Conservation (phyloP, 148 eudicot species). For the Vaccinium vitisidaea region DNA sequence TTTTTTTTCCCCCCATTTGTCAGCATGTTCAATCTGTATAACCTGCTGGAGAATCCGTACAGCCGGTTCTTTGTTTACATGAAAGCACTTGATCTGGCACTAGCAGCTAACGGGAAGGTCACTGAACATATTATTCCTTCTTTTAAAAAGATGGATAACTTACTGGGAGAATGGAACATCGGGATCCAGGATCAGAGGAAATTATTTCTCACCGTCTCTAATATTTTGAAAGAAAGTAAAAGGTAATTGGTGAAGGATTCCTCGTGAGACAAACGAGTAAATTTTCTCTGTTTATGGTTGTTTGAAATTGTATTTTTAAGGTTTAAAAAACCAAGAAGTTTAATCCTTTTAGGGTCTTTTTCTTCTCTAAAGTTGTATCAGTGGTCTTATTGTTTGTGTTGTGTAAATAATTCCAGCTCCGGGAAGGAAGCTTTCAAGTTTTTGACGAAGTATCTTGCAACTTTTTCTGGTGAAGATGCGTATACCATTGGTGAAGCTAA, state of each 20-base stretch:
- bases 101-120: conserved; percentile 72
- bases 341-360: not conserved
- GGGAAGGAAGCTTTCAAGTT: conserved; percentile 75
- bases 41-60: conserved; percentile 73
- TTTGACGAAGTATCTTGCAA: conserved; percentile 71
- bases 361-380: not conserved
- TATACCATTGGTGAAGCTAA: conserved; percentile 59
- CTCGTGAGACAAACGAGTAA: not conserved
- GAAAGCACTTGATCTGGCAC: conserved; percentile 82
- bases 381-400: conserved; percentile 3
- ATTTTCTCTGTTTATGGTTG: not conserved
- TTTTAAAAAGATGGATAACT: conserved; percentile 71
- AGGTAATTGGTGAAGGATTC: conserved; percentile 36
- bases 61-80: conserved; percentile 76
- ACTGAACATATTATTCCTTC: conserved; percentile 74
- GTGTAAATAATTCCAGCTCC: conserved; percentile 45
- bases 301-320: not conserved
- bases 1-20: conserved; percentile 3
- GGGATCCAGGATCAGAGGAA: conserved; percentile 74
- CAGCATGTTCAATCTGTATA: conserved; percentile 92
- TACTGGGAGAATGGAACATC: conserved; percentile 88
- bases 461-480: conserved; percentile 74
- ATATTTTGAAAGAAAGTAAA: conserved; percentile 75
- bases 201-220: conserved; percentile 63
- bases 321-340: not conserved